Conservation (phyloP, 306 rosid genomes). For the Citrullus amarus region DNA sequence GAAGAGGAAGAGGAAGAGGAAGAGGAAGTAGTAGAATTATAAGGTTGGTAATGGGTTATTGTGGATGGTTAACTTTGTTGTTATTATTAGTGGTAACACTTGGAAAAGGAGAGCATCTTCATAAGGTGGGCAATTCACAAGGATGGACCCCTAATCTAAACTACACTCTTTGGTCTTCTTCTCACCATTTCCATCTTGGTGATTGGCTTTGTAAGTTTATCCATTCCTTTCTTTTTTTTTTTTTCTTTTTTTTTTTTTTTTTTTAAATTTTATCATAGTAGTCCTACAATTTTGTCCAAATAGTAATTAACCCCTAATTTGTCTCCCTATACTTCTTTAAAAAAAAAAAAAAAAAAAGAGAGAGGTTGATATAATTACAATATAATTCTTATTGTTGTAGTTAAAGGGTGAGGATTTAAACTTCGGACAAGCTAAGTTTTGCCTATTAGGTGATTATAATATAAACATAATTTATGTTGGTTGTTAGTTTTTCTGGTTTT, state of each 20-base stretch:
- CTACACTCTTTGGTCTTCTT: constrained; percentile 50
- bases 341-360: no score
- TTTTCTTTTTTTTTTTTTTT: not conserved
- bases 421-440: no score
- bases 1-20: not conserved
- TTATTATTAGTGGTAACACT: not conserved
- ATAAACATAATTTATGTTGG: no score
- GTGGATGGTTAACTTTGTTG: not conserved
- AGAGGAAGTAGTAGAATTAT: not conserved
- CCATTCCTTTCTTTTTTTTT: not conserved
- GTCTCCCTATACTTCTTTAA: no score
- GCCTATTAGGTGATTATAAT: no score
- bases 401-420: no score
- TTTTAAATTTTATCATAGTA: no score
- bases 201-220: constrained; percentile 61
- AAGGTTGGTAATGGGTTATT: not conserved
- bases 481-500: no score
- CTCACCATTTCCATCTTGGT: constrained; percentile 23
- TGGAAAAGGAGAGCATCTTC: constrained; percentile 11
- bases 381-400: no score
- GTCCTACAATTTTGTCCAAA: no score
- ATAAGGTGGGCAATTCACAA: constrained; percentile 46
- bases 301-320: no score
- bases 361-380: no score
- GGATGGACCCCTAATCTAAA: constrained; percentile 49